These are phyloP conservation scores for Solanum virginianum DNA, from an alignment of 257 asterid genomes.

Conservation along the genomic window DNA sequence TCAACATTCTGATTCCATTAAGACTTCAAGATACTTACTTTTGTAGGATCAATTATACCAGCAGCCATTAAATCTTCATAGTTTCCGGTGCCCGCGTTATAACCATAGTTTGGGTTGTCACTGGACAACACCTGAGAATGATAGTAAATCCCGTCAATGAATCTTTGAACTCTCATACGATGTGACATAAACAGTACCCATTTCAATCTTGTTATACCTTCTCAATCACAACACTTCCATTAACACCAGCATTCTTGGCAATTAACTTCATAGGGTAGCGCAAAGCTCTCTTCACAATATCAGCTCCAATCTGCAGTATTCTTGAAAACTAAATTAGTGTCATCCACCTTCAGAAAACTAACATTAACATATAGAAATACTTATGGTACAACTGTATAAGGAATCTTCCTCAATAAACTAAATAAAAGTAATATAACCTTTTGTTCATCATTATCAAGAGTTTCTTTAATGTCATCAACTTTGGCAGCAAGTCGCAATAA, in stretches of 20 bases:
- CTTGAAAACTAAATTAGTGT: background rate
- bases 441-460: slow-evolving; percentile 83
- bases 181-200: background rate
- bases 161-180: background rate
- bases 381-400: background rate
- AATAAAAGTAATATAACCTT: slow-evolving; percentile 27
- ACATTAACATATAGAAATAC: background rate
- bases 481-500: slow-evolving; percentile 75
- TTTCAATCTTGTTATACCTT: slow-evolving; percentile 36
- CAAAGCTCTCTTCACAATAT: slow-evolving; percentile 87
- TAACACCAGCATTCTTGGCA: slow-evolving; percentile 97
- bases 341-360: background rate
- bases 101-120: slow-evolving; percentile 69
- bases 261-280: slow-evolving; percentile 91
- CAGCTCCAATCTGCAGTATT: slow-evolving; percentile 80
- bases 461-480: slow-evolving; percentile 79
- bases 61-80: slow-evolving; percentile 98
- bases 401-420: background rate
- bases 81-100: slow-evolving; percentile 87
- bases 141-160: background rate
- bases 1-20: background rate
- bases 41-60: slow-evolving; percentile 94
- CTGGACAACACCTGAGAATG: slow-evolving; percentile 62
- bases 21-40: slow-evolving; percentile 28
- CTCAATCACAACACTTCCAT: slow-evolving; percentile 95